A percentile compares a stretch with the other conserved stretches of the same genome.
These are phyloP conservation scores for Solanum ossicruentum DNA, from an alignment of 257 asterid genomes.

Conservation along the genomic window DNA sequence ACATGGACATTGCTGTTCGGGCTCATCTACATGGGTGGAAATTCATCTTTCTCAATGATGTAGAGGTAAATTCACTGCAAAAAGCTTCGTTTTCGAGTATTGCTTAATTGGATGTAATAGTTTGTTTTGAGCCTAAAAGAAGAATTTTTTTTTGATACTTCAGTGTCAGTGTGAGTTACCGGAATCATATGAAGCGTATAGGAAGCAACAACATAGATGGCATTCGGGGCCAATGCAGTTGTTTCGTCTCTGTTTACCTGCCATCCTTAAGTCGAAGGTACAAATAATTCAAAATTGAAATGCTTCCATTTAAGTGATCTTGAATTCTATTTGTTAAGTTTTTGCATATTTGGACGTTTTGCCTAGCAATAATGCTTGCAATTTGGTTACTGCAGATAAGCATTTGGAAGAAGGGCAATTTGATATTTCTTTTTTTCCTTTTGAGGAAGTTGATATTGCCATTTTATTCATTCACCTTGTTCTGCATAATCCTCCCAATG, in stretches of 20 bases:
- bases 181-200: conserved; percentile 86
- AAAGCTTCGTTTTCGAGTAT: background rate
- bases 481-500: conserved; percentile 87
- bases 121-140: background rate
- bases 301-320: background rate
- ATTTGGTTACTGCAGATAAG: conserved; percentile 26
- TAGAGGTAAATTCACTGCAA: conserved; percentile 41
- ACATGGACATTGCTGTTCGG: conserved; percentile 96
- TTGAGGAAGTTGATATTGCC: conserved; percentile 73
- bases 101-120: background rate
- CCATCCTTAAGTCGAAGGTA: conserved; percentile 66
- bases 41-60: conserved; percentile 81
- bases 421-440: conserved; percentile 64
- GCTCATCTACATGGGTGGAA: conserved; percentile 99
- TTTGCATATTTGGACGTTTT: background rate
- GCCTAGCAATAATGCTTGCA: background rate
- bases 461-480: conserved; percentile 83
- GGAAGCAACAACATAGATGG: conserved; percentile 97
- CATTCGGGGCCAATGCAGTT: conserved; percentile 99
- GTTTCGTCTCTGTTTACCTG: conserved; percentile 90
- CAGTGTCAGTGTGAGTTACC: conserved; percentile 97
- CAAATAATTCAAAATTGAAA: background rate
- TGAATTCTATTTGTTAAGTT: background rate
- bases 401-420: conserved; percentile 35
- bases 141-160: background rate